A percentile compares a stretch with the other conserved stretches of the same genome.
phyloP scores from a whole-genome alignment of 1,284 basidiomycete species.

The Ceratobasidium sp. region DNA sequence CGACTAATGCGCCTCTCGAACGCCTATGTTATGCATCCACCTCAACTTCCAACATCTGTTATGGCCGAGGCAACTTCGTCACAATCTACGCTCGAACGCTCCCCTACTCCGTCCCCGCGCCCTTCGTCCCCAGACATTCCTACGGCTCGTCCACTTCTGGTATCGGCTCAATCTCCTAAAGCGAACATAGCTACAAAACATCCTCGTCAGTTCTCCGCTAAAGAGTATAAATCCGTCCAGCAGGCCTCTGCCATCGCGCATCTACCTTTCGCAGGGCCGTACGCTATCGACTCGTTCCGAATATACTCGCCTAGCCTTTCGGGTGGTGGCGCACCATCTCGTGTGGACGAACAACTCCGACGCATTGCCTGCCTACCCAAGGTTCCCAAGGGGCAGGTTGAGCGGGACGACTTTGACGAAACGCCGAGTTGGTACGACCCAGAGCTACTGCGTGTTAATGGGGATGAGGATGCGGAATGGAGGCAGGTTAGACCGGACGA shows the following conservation, averaged over 20 bases:
- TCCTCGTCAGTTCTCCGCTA: conserved; percentile 8
- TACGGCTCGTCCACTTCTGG: neutral
- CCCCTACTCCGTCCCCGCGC: neutral
- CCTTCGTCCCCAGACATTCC: neutral
- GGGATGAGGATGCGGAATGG: conserved; percentile 64
- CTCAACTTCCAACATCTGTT: neutral
- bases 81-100: neutral
- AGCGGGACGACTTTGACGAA: conserved; percentile 40
- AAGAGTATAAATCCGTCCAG: conserved; percentile 23
- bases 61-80: neutral
- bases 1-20: conserved; percentile 62
- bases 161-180: conserved; percentile 52
- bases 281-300: conserved; percentile 76
- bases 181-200: conserved; percentile 33
- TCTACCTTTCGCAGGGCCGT: conserved; percentile 71
- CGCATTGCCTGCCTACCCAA: neutral
- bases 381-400: neutral
- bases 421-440: conserved; percentile 40
- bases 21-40: conserved; percentile 47
- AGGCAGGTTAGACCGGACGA: conserved; percentile 69
- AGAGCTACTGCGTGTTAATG: conserved; percentile 52
- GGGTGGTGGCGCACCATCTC: conserved; percentile 46
- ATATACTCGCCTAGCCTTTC: conserved; percentile 64
- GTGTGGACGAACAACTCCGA: conserved; percentile 35
- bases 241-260: conserved; percentile 67